A percentile compares a stretch with the other conserved stretches of the same genome.
Evolutionary conservation across 1,139 yeast species (phyloP).

Genomic region (Oligophagozyma castellii): DNA sequence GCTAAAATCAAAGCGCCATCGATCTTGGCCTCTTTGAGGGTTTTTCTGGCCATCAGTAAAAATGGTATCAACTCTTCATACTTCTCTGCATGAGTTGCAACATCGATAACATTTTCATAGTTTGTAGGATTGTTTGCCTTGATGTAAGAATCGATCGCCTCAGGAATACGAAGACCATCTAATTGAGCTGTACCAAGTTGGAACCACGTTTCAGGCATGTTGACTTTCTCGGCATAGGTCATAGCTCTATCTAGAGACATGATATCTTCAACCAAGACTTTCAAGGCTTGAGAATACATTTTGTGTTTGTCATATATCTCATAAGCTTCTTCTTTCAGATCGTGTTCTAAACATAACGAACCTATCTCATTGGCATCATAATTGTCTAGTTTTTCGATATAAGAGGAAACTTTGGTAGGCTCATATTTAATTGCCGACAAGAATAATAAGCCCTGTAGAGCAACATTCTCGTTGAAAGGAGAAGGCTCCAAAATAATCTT

Average conservation of each 20-base stretch:
- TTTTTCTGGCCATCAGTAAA: constrained; percentile 87
- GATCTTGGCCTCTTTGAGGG: constrained; percentile 79
- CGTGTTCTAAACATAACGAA: constrained; percentile 78
- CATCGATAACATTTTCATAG: constrained; percentile 84
- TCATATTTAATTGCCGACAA: constrained; percentile 95
- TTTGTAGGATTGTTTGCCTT: constrained; percentile 86
- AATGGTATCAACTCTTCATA: constrained; percentile 84
- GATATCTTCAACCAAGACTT: constrained; percentile 82
- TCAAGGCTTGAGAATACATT: constrained; percentile 66
- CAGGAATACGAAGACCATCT: constrained; percentile 84
- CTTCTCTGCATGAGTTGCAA: constrained; percentile 91
- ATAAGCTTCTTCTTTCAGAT: constrained; percentile 85
- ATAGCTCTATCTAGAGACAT: constrained; percentile 93
- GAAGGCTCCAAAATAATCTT: constrained; percentile 95
- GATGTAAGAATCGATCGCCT: constrained; percentile 80
- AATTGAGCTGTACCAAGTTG: constrained; percentile 94
- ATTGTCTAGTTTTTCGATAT: constrained; percentile 80
- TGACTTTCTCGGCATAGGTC: constrained; percentile 81
- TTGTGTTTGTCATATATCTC: constrained; percentile 83
- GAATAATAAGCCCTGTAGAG: constrained; percentile 82
- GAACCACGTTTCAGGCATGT: constrained; percentile 80
- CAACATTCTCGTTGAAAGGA: constrained; percentile 89
- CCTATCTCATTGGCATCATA: constrained; percentile 93
- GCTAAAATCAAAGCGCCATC: constrained; percentile 87
- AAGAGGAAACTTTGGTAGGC: constrained; percentile 66